Conservation (phyloP, 1,284 basidiomycete genomes). For the Acaromyces ingoldii region DNA sequence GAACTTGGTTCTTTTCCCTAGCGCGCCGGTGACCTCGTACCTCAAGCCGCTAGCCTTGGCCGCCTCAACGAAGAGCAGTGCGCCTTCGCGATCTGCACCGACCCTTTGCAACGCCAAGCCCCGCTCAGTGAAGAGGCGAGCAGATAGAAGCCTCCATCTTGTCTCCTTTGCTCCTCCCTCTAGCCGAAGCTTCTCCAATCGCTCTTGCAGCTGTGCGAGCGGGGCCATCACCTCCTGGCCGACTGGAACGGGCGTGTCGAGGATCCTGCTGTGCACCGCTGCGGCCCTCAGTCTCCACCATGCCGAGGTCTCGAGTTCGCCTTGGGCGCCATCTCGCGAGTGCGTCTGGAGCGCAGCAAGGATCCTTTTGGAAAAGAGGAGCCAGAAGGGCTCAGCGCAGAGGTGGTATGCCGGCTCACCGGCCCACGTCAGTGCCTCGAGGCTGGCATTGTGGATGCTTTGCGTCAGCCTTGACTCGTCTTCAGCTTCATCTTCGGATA, state of each 20-base stretch:
- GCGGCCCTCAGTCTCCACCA: constrained; percentile 73
- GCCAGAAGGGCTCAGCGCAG: constrained; percentile 64
- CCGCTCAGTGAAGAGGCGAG: constrained; percentile 70
- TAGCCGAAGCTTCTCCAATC: constrained; percentile 7
- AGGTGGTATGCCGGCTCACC: constrained; percentile 98
- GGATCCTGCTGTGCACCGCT: constrained; percentile 71
- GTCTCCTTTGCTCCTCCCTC: not conserved
- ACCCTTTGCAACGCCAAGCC: constrained; percentile 73
- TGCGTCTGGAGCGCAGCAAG: constrained; percentile 55
- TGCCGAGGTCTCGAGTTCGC: constrained; percentile 22
- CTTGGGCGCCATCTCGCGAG: too few species aligned
- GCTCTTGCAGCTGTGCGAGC: constrained; percentile 57
- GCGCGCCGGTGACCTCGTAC: constrained; percentile 86
- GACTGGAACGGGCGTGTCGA: constrained; percentile 76
- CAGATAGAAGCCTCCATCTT: constrained; percentile 62
- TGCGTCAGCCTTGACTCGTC: too few species aligned
- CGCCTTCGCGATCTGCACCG: constrained; percentile 71
- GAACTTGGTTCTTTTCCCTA: constrained; percentile 92
- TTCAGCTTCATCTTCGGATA: constrained; percentile 54
- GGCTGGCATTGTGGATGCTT: constrained; percentile 62
- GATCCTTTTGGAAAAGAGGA: constrained; percentile 71
- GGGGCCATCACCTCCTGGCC: constrained; percentile 57
- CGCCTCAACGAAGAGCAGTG: constrained; percentile 72
- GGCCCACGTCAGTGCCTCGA: constrained; percentile 71
- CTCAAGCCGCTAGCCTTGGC: constrained; percentile 71